A percentile compares a stretch with the other conserved stretches of the same genome.
Conservation (phyloP, 2,329 filamentous ascomycete genomes). For the Colletotrichum tofieldiae region DNA sequence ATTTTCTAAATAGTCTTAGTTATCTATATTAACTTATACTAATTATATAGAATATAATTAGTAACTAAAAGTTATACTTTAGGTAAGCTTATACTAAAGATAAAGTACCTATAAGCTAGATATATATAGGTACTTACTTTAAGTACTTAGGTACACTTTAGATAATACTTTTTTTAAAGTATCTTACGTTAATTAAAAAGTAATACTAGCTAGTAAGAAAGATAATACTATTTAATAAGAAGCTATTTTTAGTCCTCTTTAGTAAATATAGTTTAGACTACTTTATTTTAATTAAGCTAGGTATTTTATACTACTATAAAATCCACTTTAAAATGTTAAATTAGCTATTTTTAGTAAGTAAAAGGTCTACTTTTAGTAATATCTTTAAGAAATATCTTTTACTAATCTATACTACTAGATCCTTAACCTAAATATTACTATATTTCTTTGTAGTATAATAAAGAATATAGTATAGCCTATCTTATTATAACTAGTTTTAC, state of each 20-base stretch:
- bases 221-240: too few species aligned
- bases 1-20: not conserved
- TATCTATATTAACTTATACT: constrained; percentile 7
- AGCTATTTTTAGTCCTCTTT: too few species aligned
- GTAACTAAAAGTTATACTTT: not conserved
- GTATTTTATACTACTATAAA: too few species aligned
- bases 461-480: not conserved
- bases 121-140: not conserved
- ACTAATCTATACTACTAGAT: not conserved
- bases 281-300: too few species aligned
- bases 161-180: not conserved
- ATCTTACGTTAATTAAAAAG: not conserved
- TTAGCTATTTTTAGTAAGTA: not conserved
- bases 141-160: not conserved
- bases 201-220: too few species aligned
- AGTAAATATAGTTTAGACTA: too few species aligned
- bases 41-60: constrained; percentile 8
- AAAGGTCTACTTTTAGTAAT: not conserved
- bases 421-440: not conserved
- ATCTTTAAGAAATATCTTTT: not conserved
- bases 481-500: not conserved
- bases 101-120: not conserved
- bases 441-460: not conserved
- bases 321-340: too few species aligned
- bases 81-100: not conserved